Evolutionary conservation across 2,329 filamentous ascomycete species (phyloP).

Genomic region (Phoma sp.): DNA sequence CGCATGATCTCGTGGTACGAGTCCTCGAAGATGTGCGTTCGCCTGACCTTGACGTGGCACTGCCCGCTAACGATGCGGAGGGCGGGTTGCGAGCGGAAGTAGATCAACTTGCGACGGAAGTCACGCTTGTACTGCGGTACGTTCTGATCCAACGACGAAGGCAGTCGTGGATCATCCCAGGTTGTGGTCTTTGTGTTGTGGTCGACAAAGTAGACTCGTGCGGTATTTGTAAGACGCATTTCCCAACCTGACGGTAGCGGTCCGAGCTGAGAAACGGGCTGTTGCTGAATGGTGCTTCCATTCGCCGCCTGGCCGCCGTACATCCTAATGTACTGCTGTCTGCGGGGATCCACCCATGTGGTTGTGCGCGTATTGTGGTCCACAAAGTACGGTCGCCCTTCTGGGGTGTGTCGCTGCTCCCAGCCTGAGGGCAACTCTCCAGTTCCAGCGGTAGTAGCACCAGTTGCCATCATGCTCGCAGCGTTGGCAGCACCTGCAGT

Average conservation of each 20-base stretch:
- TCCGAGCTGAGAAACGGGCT: constrained; percentile 94
- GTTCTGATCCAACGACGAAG: constrained; percentile 95
- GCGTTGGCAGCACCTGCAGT: constrained; percentile 54
- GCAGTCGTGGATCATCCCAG: constrained; percentile 95
- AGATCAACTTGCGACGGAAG: constrained; percentile 96
- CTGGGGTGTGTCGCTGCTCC: constrained; percentile 95
- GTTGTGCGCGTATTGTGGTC: constrained; percentile 98
- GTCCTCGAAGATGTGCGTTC: constrained; percentile 97
- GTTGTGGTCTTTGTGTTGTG: constrained; percentile 99
- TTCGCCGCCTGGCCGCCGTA: constrained; percentile 83
- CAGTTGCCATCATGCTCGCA: constrained; percentile 90
- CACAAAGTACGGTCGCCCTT: constrained; percentile 94
- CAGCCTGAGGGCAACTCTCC: constrained; percentile 94
- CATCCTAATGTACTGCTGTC: constrained; percentile 98
- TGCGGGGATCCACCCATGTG: constrained; percentile 96
- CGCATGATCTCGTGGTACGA: constrained; percentile 98
- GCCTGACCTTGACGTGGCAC: constrained; percentile 96
- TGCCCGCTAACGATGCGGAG: constrained; percentile 94
- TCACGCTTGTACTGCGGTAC: constrained; percentile 99
- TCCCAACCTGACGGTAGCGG: constrained; percentile 98
- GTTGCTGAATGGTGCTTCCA: constrained; percentile 89
- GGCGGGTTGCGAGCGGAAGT: constrained; percentile 97
- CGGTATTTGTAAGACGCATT: constrained; percentile 98
- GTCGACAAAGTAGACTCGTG: constrained; percentile 97
- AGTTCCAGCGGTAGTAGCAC: constrained; percentile 89